phyloP scores from a whole-genome alignment of 208 protist species.

The Leishmania tropica region DNA sequence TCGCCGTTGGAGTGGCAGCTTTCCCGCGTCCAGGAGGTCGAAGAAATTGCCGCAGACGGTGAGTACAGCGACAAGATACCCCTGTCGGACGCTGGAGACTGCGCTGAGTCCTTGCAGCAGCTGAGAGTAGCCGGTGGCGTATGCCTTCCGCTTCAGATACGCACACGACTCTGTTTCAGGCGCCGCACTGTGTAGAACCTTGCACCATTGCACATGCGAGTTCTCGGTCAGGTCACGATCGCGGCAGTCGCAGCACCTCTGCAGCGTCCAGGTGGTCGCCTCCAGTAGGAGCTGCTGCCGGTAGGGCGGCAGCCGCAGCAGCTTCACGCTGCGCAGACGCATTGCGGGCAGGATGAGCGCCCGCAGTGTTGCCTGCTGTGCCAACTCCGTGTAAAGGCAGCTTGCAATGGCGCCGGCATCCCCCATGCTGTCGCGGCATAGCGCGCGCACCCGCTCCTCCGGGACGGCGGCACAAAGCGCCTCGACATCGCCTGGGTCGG shows the following conservation, averaged over 20 bases:
- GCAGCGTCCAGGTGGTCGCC: constrained; percentile 11
- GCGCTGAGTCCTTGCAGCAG: constrained; percentile 7
- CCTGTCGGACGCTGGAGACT: constrained; percentile 6
- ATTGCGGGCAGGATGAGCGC: not conserved
- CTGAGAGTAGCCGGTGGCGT: constrained; percentile 2
- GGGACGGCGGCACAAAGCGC: constrained; percentile 1
- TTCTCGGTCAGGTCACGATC: constrained; percentile 29
- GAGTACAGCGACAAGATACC: constrained; percentile 18
- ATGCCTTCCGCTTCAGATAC: not conserved
- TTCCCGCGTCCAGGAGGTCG: not conserved
- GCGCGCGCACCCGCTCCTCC: not conserved
- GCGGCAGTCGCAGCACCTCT: constrained; percentile 14
- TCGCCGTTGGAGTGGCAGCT: not conserved
- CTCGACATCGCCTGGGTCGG: not conserved
- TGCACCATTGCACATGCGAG: constrained; percentile 14
- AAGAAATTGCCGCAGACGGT: constrained; percentile 8
- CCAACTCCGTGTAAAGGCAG: constrained; percentile 4
- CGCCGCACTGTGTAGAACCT: not conserved
- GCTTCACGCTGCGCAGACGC: not conserved
- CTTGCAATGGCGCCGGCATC: not conserved
- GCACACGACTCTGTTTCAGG: not conserved
- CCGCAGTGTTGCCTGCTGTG: constrained; percentile 8
- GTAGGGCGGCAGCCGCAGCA: constrained; percentile 9
- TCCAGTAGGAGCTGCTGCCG: not conserved
- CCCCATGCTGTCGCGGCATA: not conserved